These are phyloP conservation scores for Diplocarpon rosae DNA, from an alignment of 2,329 filamentous ascomycete genomes.

Conservation along the genomic window DNA sequence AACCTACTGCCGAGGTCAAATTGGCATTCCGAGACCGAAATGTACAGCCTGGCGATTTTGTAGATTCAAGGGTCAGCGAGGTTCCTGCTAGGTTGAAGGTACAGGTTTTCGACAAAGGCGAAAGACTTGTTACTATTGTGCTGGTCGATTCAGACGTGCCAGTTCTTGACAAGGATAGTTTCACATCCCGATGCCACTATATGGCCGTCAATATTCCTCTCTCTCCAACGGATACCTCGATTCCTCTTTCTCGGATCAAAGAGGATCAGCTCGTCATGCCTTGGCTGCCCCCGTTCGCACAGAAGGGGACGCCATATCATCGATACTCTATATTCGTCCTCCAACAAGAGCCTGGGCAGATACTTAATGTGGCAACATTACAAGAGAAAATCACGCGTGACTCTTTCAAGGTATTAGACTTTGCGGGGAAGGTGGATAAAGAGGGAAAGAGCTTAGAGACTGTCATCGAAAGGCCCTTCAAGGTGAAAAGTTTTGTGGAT, in stretches of 20 bases:
- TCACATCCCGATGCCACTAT: slow-evolving; percentile 76
- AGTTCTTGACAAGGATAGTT: slow-evolving; percentile 61
- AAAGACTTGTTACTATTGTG: slow-evolving; percentile 72
- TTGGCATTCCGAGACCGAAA: slow-evolving; percentile 65
- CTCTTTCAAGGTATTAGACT: slow-evolving; percentile 63
- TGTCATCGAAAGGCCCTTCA: too few relatives aligned
- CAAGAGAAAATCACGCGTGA: slow-evolving; percentile 47
- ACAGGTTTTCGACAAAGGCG: slow-evolving; percentile 72
- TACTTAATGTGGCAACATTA: slow-evolving; percentile 47
- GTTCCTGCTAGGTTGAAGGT: slow-evolving; percentile 64
- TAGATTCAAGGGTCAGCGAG: slow-evolving; percentile 66
- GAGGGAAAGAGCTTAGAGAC: too few relatives aligned
- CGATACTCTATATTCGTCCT: slow-evolving; percentile 75
- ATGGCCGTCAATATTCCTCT: slow-evolving; percentile 66
- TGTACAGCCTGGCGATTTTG: slow-evolving; percentile 65
- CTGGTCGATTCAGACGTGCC: slow-evolving; percentile 90
- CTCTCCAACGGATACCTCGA: slow-evolving; percentile 44
- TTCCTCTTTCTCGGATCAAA: slow-evolving; percentile 55
- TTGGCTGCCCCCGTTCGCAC: slow-evolving; percentile 77
- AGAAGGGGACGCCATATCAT: slow-evolving; percentile 88
- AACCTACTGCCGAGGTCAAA: slow-evolving; percentile 68
- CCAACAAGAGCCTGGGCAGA: slow-evolving; percentile 57
- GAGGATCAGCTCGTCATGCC: slow-evolving; percentile 58
- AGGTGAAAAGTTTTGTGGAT: slow-evolving; percentile 60
- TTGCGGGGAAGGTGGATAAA: slow-evolving; percentile 38